Evolutionary conservation across 441 rosid genomes (phyloP), one percentile per base, ranked within the genome.

Genomic region (Adansonia grandidieri): DNA sequence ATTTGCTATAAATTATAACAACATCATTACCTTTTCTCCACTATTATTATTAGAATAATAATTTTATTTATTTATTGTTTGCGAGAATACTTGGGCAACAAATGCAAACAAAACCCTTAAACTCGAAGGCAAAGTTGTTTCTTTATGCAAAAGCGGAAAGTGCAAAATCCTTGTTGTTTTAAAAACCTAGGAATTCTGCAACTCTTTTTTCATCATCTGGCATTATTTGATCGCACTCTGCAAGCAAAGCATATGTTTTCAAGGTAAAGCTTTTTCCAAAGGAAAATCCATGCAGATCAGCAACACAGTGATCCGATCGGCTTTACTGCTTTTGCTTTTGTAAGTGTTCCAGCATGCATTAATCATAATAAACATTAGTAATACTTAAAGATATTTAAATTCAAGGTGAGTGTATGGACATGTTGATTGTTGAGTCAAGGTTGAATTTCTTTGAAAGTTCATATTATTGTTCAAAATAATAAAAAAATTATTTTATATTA

Each of bases 201-300:
- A 37, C 64, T 32, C 37, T 72, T 72, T 72, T 40, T 72, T 10
- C 75, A 72, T 11, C 63, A 56, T 51, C 63, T 28, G 0, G 66
- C n/a, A 54, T 72, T 9, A 72, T 72, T 42, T 72, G 75, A 71
- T 72, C 75, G 53, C 62, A 28, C 22, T 32, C 61, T 28, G 74
- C 74, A 71, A 71, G 32, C 62, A 37, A 72, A 54, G 75, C 64
- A 51, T 71, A 32, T 54, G 48, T 37, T 72, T 32, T 54, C 50
- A 19, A 56, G 56, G 64, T 37, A 54, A 72, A 44, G 56, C 10
- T 50, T 50, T 37, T 72, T 10, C 51, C 75, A 56, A 28, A 72
- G 60, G 5, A 72, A 56, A 32, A 72, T 37, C 17, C 75, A 54
- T 56, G 75, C 64, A 72, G 75, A 54, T 72, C 64, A 37, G 28